A percentile compares a stretch with the other conserved stretches of the same genome.
phyloP scores from a whole-genome alignment of 805 yeast species.

The Wickerhamiella qilinensis region DNA sequence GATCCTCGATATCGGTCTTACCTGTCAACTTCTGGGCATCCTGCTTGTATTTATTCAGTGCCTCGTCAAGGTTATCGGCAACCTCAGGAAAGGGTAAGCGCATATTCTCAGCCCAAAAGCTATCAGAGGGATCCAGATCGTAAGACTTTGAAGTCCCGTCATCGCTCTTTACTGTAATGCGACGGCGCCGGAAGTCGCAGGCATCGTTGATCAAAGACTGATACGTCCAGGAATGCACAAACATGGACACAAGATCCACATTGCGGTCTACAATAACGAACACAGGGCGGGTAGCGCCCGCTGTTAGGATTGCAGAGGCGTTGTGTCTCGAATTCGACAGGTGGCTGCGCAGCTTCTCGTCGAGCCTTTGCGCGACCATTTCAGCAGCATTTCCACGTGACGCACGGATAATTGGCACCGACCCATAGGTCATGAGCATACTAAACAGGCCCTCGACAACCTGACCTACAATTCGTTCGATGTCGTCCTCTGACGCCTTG shows the following conservation, averaged over 20 bases:
- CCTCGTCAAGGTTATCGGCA: slow-evolving; percentile 89
- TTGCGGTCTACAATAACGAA: slow-evolving; percentile 74
- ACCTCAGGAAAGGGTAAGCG: slow-evolving; percentile 94
- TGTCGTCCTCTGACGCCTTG: slow-evolving; percentile 53
- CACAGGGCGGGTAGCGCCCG: slow-evolving; percentile 44
- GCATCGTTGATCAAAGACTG: slow-evolving; percentile 94
- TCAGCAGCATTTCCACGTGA: slow-evolving; percentile 93
- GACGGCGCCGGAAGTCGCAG: slow-evolving; percentile 64
- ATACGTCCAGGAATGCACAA: slow-evolving; percentile 94
- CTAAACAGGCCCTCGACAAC: slow-evolving; percentile 74
- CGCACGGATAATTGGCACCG: slow-evolving; percentile 80
- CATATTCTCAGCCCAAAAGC: slow-evolving; percentile 76
- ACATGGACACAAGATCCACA: slow-evolving; percentile 83
- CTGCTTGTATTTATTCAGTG: slow-evolving; percentile 60
- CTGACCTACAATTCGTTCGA: slow-evolving; percentile 47
- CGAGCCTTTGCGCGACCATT: slow-evolving; percentile 74
- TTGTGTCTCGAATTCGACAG: slow-evolving; percentile 47
- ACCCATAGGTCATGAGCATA: slow-evolving; percentile 56
- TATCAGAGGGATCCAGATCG: slow-evolving; percentile 86
- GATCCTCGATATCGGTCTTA: slow-evolving; percentile 44
- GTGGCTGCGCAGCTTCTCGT: slow-evolving; percentile 69
- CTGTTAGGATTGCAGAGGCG: slow-evolving; percentile 4
- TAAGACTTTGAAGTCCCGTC: slow-evolving; percentile 34
- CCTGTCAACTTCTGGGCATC: slow-evolving; percentile 79
- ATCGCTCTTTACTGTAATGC: slow-evolving; percentile 40